phyloP scores from a whole-genome alignment of 2,329 filamentous ascomycete species.

The Peltaster fructicola region DNA sequence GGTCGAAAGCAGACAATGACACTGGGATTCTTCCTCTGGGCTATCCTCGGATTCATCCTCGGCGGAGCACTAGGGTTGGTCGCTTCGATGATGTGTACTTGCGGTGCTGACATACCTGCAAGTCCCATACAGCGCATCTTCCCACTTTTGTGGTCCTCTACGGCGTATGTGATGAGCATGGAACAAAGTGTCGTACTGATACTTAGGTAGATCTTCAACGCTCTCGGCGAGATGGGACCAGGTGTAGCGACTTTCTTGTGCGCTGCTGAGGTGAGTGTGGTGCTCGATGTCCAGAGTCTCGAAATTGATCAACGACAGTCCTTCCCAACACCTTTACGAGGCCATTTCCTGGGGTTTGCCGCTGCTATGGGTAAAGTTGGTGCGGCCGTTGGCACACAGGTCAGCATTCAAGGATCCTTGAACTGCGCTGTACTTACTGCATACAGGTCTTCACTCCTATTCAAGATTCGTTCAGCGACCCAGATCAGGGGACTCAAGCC shows the following conservation, averaged over 20 bases:
- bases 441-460: constrained; percentile 44
- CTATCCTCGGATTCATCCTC: constrained; percentile 71
- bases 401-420: too few species aligned
- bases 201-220: constrained; percentile 70
- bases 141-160: constrained; percentile 59
- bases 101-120: too few species aligned
- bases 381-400: constrained; percentile 70
- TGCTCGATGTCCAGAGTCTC: too few species aligned
- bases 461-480: constrained; percentile 13
- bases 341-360: constrained; percentile 51
- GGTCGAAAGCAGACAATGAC: constrained; percentile 60
- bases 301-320: too few species aligned
- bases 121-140: constrained; percentile 37
- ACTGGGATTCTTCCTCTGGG: constrained; percentile 53
- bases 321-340: constrained; percentile 64
- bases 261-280: constrained; percentile 73
- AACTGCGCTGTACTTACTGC: too few species aligned
- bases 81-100: too few species aligned
- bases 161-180: constrained; percentile 56
- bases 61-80: constrained; percentile 64
- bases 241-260: constrained; percentile 55
- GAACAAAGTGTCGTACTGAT: too few species aligned
- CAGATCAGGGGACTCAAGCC: constrained; percentile 28
- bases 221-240: constrained; percentile 63
- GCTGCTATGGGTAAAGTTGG: constrained; percentile 53